These are phyloP conservation scores for Diaporthe citriasiana DNA, from an alignment of 2,329 filamentous ascomycete species.

Conservation along the genomic window DNA sequence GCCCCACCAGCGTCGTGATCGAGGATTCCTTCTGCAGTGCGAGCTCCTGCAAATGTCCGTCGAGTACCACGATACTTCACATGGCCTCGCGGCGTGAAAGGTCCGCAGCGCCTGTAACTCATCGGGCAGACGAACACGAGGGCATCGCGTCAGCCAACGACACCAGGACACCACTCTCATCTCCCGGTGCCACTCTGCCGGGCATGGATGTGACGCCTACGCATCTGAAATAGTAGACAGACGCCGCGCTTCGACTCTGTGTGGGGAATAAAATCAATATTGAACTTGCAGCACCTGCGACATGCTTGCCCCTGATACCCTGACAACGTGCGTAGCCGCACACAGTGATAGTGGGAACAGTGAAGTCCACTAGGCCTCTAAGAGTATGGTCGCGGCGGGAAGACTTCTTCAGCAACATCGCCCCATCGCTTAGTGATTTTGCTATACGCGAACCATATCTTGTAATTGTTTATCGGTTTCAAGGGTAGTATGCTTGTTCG, in stretches of 20 bases:
- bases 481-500: slow-evolving; percentile 28
- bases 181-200: background rate
- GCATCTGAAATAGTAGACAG: slow-evolving; percentile 23
- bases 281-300: slow-evolving; percentile 23
- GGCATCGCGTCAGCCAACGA: slow-evolving; percentile 7
- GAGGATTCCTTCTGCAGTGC: background rate
- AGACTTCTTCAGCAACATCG: slow-evolving; percentile 15
- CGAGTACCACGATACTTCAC: background rate
- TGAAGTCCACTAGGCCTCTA: background rate
- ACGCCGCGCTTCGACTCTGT: slow-evolving; percentile 13
- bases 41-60: slow-evolving; percentile 4
- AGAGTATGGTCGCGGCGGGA: background rate
- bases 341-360: slow-evolving; percentile 5
- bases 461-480: slow-evolving; percentile 33
- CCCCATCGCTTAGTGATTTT: slow-evolving; percentile 18
- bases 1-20: background rate
- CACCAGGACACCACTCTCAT: slow-evolving; percentile 12
- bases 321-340: slow-evolving; percentile 22
- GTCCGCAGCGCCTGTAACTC: slow-evolving; percentile 9
- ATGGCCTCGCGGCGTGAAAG: background rate
- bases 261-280: slow-evolving; percentile 5
- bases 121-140: slow-evolving; percentile 16
- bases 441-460: slow-evolving; percentile 20
- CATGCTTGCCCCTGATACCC: slow-evolving; percentile 9
- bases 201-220: slow-evolving; percentile 12